Conservation (phyloP, 306 rosid genomes). For the Senna siamea region DNA sequence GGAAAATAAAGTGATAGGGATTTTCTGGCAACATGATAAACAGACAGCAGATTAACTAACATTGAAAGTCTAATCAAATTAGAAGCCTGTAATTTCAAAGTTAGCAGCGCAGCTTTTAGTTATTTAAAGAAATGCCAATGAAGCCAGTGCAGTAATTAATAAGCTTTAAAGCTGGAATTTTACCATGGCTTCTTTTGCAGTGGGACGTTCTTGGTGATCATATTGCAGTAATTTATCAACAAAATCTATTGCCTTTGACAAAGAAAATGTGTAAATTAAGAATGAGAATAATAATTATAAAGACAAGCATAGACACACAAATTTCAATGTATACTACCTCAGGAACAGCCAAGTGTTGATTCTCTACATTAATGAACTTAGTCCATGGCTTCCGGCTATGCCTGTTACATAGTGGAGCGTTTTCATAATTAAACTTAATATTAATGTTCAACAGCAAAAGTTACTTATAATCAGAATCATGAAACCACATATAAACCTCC, state of each 20-base stretch:
- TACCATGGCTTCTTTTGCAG: conserved; percentile 98
- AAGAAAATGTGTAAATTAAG: conserved; percentile 11
- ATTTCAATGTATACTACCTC: conserved; percentile 57
- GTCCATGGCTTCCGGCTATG: conserved; percentile 89
- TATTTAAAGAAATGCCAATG: neutral
- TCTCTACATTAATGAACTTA: conserved; percentile 76
- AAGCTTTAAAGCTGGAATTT: conserved; percentile 17
- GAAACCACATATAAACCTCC: conserved; percentile 58
- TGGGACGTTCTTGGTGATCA: conserved; percentile 94
- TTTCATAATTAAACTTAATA: conserved; percentile 10
- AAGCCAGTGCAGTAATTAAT: neutral
- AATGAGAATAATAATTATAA: conserved; percentile 16
- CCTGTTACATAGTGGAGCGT: conserved; percentile 47
- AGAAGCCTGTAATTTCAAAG: conserved; percentile 15
- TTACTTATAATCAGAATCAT: conserved; percentile 4
- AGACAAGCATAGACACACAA: neutral
- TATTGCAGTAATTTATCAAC: conserved; percentile 79
- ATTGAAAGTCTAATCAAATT: conserved; percentile 2
- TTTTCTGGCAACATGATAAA: conserved; percentile 12
- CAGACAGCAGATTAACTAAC: conserved; percentile 4
- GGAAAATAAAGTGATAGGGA: neutral
- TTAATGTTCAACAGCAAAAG: conserved; percentile 14
- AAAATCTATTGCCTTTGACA: conserved; percentile 75
- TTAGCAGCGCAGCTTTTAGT: conserved; percentile 2
- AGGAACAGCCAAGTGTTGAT: conserved; percentile 86